Evolutionary conservation across 2,329 filamentous ascomycete species (phyloP).

Genomic region (Paecilomyces variotii): DNA sequence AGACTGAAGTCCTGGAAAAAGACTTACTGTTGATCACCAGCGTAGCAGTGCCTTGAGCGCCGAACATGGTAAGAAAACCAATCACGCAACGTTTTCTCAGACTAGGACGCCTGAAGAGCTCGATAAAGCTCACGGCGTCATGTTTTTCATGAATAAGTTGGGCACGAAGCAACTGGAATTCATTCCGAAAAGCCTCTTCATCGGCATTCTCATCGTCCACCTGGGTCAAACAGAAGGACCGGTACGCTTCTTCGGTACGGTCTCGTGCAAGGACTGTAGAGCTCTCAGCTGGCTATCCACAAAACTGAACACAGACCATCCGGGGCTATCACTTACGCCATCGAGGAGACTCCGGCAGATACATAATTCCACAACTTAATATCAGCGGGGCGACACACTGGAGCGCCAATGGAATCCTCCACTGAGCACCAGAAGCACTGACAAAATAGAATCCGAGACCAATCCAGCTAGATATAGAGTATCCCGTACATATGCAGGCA

Average conservation of each 20-base stretch:
- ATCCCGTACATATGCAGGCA: conserved; percentile 18
- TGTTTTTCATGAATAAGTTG: conserved; percentile 8
- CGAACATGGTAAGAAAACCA: conserved; percentile 2
- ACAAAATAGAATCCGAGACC: conserved; percentile 17
- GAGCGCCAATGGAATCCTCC: conserved; percentile 15
- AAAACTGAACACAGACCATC: background rate
- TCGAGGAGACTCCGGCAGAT: conserved; percentile 14
- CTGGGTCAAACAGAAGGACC: conserved; percentile 2
- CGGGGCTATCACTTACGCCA: conserved; percentile 13
- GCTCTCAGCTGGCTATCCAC: background rate
- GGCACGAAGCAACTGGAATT: conserved; percentile 17
- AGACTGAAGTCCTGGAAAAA: background rate
- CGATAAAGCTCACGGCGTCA: conserved; percentile 3
- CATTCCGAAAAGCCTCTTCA: conserved; percentile 14
- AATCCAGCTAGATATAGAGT: conserved; percentile 16
- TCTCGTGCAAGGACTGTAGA: conserved; percentile 12
- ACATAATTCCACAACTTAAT: conserved; percentile 7
- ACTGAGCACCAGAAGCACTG: conserved; percentile 12
- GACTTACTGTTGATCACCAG: conserved; percentile 4
- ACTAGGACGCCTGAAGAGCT: conserved; percentile 7
- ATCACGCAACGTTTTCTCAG: conserved; percentile 10
- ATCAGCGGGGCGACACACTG: conserved; percentile 11
- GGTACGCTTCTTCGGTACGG: conserved; percentile 9
- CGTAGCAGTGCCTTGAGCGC: conserved; percentile 3
- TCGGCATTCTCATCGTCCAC: conserved; percentile 5